These are phyloP conservation scores for Penicillium chermesinum DNA, from an alignment of 495 filamentous ascomycete species.

Conservation along the genomic window DNA sequence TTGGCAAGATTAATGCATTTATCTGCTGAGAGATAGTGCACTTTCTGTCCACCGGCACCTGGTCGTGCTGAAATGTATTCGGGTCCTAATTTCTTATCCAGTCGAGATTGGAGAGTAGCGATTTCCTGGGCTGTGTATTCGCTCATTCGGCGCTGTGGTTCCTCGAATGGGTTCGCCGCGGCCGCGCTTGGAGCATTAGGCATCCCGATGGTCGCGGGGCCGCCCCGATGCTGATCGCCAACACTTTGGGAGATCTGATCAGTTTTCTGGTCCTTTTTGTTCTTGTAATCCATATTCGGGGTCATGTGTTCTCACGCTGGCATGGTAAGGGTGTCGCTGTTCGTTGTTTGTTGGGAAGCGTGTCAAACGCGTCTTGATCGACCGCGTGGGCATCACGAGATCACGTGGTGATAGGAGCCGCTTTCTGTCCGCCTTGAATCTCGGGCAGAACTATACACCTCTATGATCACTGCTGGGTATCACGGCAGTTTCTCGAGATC, in stretches of 20 bases:
- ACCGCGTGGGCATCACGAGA: conserved; percentile 31
- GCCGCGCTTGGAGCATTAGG: conserved; percentile 27
- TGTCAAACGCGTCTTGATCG: conserved; percentile 24
- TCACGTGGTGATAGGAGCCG: conserved; percentile 37
- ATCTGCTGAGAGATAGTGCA: conserved; percentile 87
- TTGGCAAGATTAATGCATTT: conserved; percentile 96
- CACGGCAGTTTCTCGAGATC: too few relatives aligned
- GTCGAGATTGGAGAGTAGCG: conserved; percentile 75
- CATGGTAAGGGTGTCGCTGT: conserved; percentile 25
- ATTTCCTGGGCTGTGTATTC: conserved; percentile 88
- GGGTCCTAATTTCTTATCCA: conserved; percentile 92
- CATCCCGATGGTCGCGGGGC: conserved; percentile 35
- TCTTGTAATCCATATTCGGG: neutral
- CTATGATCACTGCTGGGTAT: neutral
- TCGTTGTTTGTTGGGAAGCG: conserved; percentile 11
- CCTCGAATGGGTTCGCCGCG: conserved; percentile 71
- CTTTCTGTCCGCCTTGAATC: neutral
- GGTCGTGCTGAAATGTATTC: conserved; percentile 87
- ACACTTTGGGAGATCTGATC: conserved; percentile 48
- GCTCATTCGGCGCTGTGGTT: conserved; percentile 57
- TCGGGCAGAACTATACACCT: neutral
- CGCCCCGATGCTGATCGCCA: conserved; percentile 69
- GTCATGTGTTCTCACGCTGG: conserved; percentile 37
- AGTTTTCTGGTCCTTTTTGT: conserved; percentile 12
- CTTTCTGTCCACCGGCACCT: conserved; percentile 74